phyloP scores from a whole-genome alignment of 768 basidiomycete species.

The Podaxis sp. region DNA sequence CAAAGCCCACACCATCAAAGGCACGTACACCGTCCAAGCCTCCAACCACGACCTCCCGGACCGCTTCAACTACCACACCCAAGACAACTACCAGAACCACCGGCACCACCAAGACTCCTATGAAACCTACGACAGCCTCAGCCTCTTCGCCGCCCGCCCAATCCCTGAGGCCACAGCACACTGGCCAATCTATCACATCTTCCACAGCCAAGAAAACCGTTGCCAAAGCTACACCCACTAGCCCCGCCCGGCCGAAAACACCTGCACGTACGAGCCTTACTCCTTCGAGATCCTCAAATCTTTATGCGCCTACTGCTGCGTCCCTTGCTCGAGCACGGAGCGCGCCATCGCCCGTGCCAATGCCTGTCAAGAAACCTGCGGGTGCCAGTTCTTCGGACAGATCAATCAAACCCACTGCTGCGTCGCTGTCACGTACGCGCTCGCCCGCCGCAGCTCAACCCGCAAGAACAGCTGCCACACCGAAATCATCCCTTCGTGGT shows the following conservation, averaged over 20 bases:
- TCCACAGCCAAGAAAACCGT: constrained; percentile 20
- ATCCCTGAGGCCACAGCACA: constrained; percentile 33
- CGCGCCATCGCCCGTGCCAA: constrained; percentile 42
- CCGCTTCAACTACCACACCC: constrained; percentile 22
- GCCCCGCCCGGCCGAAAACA: constrained; percentile 50
- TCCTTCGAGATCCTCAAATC: constrained; percentile 47
- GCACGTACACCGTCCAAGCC: constrained; percentile 18
- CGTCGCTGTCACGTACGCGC: constrained; percentile 61
- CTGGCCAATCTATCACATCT: constrained; percentile 29
- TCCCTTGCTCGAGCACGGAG: constrained; percentile 71
- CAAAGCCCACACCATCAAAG: constrained; percentile 14
- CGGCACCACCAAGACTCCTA: constrained; percentile 20
- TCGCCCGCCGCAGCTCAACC: constrained; percentile 21
- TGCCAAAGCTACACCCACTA: constrained; percentile 21
- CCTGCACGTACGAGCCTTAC: constrained; percentile 35
- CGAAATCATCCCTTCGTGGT: constrained; percentile 7
- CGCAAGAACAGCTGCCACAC: constrained; percentile 21
- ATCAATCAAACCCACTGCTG: constrained; percentile 80
- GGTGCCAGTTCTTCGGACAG: constrained; percentile 58
- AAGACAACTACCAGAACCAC: constrained; percentile 20
- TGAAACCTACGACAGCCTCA: constrained; percentile 23
- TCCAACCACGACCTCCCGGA: constrained; percentile 18
- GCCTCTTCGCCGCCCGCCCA: constrained; percentile 21
- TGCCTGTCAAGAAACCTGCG: constrained; percentile 54
- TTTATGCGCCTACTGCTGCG: constrained; percentile 83